A percentile compares a stretch with the other conserved stretches of the same genome.
Evolutionary conservation across 768 basidiomycete genomes (phyloP).

Genomic region (Lactarius hengduanensis): DNA sequence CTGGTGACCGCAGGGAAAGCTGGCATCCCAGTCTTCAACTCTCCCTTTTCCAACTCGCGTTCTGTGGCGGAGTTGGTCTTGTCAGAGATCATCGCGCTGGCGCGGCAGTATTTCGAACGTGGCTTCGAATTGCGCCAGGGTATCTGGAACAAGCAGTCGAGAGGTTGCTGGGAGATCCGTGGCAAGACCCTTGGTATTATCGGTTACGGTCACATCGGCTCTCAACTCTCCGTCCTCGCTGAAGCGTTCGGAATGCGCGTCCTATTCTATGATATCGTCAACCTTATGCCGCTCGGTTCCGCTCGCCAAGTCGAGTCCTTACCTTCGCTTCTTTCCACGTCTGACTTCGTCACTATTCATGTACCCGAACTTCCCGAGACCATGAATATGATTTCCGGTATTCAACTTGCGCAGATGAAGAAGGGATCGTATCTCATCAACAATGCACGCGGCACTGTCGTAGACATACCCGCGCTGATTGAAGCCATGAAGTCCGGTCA

Average conservation of each 20-base stretch:
- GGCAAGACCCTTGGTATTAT: conserved; percentile 98
- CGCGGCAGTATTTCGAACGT: conserved; percentile 91
- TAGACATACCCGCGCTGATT: conserved; percentile 91
- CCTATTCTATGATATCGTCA: conserved; percentile 91
- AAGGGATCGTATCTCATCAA: conserved; percentile 94
- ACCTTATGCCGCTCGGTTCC: conserved; percentile 95
- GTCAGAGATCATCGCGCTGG: conserved; percentile 88
- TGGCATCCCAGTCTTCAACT: conserved; percentile 98
- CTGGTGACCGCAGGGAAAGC: conserved; percentile 75
- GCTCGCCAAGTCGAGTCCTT: conserved; percentile 89
- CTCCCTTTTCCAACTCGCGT: conserved; percentile 97
- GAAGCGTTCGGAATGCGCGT: conserved; percentile 97
- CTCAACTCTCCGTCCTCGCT: conserved; percentile 94
- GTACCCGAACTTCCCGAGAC: conserved; percentile 97
- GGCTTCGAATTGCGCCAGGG: conserved; percentile 84
- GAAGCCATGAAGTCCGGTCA: conserved; percentile 79
- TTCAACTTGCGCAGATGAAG: conserved; percentile 89
- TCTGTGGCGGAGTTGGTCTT: conserved; percentile 99
- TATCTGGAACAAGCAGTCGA: conserved; percentile 98
- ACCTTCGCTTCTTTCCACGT: conserved; percentile 62
- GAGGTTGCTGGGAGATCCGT: conserved; percentile 96
- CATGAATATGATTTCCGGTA: conserved; percentile 82
- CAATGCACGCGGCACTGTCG: conserved; percentile 93
- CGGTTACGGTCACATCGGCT: conserved; percentile 97
- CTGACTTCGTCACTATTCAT: conserved; percentile 95